Base-by-base conservation (phyloP, 2,329 filamentous ascomycete species). In the Chaetomium sp. region DNA sequence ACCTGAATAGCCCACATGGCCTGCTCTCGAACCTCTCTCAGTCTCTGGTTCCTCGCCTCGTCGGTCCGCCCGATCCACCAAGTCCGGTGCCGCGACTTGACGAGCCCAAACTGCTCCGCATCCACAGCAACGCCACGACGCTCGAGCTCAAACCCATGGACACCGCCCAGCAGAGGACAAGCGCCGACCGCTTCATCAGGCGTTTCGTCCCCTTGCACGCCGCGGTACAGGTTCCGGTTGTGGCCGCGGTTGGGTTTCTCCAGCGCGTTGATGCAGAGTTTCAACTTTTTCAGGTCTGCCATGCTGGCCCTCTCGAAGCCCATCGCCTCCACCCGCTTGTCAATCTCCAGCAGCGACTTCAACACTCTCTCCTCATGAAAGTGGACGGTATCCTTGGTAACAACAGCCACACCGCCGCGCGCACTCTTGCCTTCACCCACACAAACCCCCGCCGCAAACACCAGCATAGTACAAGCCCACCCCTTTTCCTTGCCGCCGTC, bases 311-410 rank as follows among this genome's bases (percentile, higher is more conserved):
- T 34, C 19, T 6, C 14, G 3, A 7, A 27, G 36, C 8, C 14
- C 10, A 8, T 27, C 19, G 19, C 12, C 36, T 33, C 19, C 33
- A 45, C 33, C n/a, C 49, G 38, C 40, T 9, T 5, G 27, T 40
- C 51, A 32, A 37, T 38, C 0, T 12, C 44, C 3, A 34, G 2
- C 12, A 53, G 11, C 11, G 11, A 32, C 36, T 34, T 1, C 27
- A 32, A 14, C 11, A 19, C 51, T 4, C 33, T 3, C 5, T 8
- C 19, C 35, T 41, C 35, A 38, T 53, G 52, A 7, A 27, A 49
- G 36, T 53, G 52, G 19, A 43, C 32, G n/a, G 52, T 53, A 14
- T 53, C 52, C 44, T 53, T 53, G 44, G 45, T 49, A 4, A 49
- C 37, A 14, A 53, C 2, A 10, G 44, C 52, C 1, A 53, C 14